A percentile compares a stretch with the other conserved stretches of the same genome.
Conservation (phyloP, 495 filamentous ascomycete genomes). For the Aspergillus mulundensis region DNA sequence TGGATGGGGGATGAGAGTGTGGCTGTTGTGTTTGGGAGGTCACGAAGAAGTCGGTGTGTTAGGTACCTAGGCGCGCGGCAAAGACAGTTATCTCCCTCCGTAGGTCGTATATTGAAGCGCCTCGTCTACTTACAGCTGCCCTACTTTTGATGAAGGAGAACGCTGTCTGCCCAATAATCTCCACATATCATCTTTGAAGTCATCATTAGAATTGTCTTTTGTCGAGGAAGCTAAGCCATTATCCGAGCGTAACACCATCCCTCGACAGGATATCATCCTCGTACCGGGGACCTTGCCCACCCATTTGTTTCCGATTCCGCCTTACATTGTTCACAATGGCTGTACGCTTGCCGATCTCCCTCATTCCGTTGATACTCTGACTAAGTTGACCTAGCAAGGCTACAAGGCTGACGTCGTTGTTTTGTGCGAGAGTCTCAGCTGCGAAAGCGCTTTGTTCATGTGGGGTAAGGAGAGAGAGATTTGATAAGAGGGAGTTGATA, state of each 20-base stretch:
- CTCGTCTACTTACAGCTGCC: too few species aligned
- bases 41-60: too few species aligned
- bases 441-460: slow-evolving; percentile 52
- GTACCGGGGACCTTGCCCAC: slow-evolving; percentile 20
- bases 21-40: background rate
- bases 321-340: slow-evolving; percentile 54
- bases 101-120: too few species aligned
- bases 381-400: slow-evolving; percentile 66
- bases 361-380: slow-evolving; percentile 59
- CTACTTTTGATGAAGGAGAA: too few species aligned
- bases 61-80: too few species aligned
- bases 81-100: too few species aligned
- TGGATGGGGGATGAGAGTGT: background rate
- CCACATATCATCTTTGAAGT: background rate
- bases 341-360: slow-evolving; percentile 70
- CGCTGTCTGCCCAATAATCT: too few species aligned
- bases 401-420: slow-evolving; percentile 74
- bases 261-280: slow-evolving; percentile 25
- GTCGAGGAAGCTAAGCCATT: background rate
- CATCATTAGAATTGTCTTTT: background rate
- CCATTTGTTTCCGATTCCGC: slow-evolving; percentile 28
- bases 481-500: slow-evolving; percentile 51
- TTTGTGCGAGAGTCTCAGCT: slow-evolving; percentile 63
- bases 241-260: slow-evolving; percentile 11
- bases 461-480: slow-evolving; percentile 51